These are phyloP conservation scores for Plenodomus biglobosus DNA, from an alignment of 2,329 filamentous ascomycete species.

Conservation along the genomic window DNA sequence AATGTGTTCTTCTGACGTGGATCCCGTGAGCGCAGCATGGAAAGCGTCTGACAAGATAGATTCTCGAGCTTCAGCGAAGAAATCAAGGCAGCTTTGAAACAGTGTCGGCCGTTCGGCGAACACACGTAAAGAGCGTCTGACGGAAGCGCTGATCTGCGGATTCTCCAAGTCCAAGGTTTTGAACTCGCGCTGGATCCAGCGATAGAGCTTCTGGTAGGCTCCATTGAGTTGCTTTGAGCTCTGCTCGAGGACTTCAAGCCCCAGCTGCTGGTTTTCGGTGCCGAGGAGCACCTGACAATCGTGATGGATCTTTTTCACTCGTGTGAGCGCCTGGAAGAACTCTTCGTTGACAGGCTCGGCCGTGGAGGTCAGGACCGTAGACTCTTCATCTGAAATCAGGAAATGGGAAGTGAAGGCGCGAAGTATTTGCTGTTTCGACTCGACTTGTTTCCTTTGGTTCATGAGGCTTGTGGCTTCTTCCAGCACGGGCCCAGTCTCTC, in stretches of 20 bases:
- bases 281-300: conserved; percentile 89
- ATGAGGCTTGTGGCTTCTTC: conserved; percentile 76
- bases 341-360: conserved; percentile 80
- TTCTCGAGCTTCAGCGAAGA: conserved; percentile 88
- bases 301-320: conserved; percentile 82
- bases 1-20: conserved; percentile 59
- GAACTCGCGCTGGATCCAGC: conserved; percentile 93
- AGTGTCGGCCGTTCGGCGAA: conserved; percentile 85
- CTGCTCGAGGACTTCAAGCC: conserved; percentile 87
- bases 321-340: conserved; percentile 76
- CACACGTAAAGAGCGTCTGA: conserved; percentile 80
- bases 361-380: conserved; percentile 72
- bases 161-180: conserved; percentile 91
- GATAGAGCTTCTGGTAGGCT: conserved; percentile 92
- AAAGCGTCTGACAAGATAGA: conserved; percentile 86
- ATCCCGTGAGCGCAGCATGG: conserved; percentile 80
- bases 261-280: conserved; percentile 84
- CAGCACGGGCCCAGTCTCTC: conserved; percentile 72
- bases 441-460: conserved; percentile 69
- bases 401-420: conserved; percentile 80
- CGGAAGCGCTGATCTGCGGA: conserved; percentile 83
- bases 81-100: conserved; percentile 91
- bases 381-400: conserved; percentile 77
- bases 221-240: conserved; percentile 83
- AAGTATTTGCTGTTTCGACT: conserved; percentile 78